These are phyloP conservation scores for Tylopilus felleus DNA, from an alignment of 768 basidiomycete species.

Conservation along the genomic window DNA sequence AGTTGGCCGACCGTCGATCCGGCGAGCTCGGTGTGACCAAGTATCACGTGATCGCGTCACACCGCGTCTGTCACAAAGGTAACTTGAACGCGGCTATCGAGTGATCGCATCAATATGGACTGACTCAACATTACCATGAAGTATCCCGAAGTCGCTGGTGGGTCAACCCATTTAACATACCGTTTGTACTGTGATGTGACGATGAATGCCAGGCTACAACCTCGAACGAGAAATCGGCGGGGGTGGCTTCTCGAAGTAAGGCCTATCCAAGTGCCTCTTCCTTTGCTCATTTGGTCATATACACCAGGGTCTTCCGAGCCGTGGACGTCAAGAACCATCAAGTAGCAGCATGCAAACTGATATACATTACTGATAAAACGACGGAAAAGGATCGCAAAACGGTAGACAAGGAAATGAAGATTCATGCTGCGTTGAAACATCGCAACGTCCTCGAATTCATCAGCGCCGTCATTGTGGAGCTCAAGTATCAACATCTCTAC, in stretches of 20 bases:
- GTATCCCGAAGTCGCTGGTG: constrained; percentile 33
- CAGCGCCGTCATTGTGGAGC: constrained; percentile 71
- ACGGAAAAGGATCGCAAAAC: constrained; percentile 71
- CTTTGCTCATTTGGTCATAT: background rate
- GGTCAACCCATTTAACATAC: background rate
- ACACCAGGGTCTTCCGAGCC: constrained; percentile 74
- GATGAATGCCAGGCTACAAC: constrained; percentile 50
- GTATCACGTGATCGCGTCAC: constrained; percentile 21
- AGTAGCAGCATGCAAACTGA: constrained; percentile 86
- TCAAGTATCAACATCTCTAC: constrained; percentile 52
- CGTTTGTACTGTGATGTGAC: background rate
- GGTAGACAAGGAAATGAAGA: constrained; percentile 88
- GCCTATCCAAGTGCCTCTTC: background rate
- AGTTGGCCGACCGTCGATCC: background rate
- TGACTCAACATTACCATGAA: constrained; percentile 18
- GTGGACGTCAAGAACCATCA: constrained; percentile 61
- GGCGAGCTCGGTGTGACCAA: background rate
- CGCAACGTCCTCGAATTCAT: constrained; percentile 80
- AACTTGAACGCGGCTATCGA: background rate
- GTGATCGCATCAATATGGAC: constrained; percentile 9
- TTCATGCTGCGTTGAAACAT: constrained; percentile 81
- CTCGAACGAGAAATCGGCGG: constrained; percentile 78
- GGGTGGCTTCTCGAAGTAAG: constrained; percentile 81
- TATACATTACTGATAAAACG: constrained; percentile 59
- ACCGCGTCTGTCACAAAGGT: constrained; percentile 26